Evolutionary conservation across 805 yeast genomes (phyloP).

Genomic region (Wickerhamiella slavikovae): DNA sequence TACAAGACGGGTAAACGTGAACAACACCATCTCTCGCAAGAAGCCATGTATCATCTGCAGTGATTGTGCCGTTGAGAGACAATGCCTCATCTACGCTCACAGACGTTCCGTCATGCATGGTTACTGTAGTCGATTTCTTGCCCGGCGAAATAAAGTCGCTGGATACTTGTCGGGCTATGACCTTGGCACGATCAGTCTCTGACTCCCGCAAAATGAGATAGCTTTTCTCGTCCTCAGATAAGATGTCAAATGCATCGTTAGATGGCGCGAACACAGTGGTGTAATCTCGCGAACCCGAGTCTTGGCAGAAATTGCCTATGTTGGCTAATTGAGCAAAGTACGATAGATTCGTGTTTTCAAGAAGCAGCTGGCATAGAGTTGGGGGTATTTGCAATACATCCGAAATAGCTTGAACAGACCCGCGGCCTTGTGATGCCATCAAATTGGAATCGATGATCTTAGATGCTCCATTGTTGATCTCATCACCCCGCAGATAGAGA

Average conservation of each 20-base stretch:
- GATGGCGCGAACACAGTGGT: conserved; percentile 8
- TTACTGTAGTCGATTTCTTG: conserved; percentile 4
- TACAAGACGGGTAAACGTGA: conserved; percentile 25
- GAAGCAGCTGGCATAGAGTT: conserved; percentile 5
- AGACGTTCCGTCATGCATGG: conserved; percentile 7
- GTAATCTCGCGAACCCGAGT: neutral
- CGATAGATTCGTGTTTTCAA: conserved; percentile 3
- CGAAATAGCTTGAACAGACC: conserved; percentile 11
- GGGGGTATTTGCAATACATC: conserved; percentile 8
- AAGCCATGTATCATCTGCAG: conserved; percentile 6
- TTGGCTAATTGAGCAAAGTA: conserved; percentile 7
- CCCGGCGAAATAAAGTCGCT: conserved; percentile 3
- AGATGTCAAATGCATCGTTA: conserved; percentile 3
- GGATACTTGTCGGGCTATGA: conserved; percentile 6
- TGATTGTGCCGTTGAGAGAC: conserved; percentile 1
- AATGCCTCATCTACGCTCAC: conserved; percentile 3
- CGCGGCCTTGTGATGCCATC: conserved; percentile 11
- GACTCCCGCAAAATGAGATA: conserved; percentile 9
- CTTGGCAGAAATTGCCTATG: conserved; percentile 1
- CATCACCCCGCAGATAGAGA: conserved; percentile 4
- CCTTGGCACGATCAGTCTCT: conserved; percentile 4
- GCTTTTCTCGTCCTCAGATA: conserved; percentile 4
- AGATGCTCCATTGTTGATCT: conserved; percentile 7
- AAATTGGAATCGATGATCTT: conserved; percentile 10
- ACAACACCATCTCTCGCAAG: conserved; percentile 28